phyloP scores from a whole-genome alignment of 164 flowering plant genomes.

The Magnolia sinica region DNA sequence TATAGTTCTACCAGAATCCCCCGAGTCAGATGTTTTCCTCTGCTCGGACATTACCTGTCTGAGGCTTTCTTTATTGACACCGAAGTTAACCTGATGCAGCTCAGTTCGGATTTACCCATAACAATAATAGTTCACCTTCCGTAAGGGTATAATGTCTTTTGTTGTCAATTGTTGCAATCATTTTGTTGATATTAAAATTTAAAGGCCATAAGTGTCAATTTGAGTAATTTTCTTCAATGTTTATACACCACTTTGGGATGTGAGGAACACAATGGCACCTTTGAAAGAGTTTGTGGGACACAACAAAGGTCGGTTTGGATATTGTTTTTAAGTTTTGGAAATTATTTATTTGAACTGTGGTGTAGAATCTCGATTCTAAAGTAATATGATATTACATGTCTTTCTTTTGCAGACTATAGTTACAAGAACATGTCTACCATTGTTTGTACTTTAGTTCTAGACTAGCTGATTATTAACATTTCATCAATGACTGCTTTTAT shows the following conservation, averaged over 20 bases:
- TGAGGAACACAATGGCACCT: conserved; percentile 79
- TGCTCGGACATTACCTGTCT: too few species aligned
- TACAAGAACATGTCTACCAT: neutral
- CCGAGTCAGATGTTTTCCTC: too few species aligned
- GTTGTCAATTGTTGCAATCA: neutral
- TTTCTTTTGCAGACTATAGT: neutral
- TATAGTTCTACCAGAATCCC: too few species aligned
- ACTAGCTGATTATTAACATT: neutral
- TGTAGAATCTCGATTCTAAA: neutral
- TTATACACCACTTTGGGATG: conserved; percentile 84
- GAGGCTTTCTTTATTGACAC: too few species aligned
- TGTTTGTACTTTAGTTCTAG: neutral
- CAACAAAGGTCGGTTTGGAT: conserved; percentile 61
- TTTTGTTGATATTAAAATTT: neutral
- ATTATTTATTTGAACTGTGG: neutral
- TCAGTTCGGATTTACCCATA: too few species aligned
- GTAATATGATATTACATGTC: neutral
- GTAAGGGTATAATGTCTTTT: conserved; percentile 47
- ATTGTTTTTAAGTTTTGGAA: neutral
- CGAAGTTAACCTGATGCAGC: too few species aligned
- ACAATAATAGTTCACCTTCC: conserved; percentile 81
- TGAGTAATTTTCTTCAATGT: neutral
- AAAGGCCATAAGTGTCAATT: neutral
- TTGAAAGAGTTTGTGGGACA: conserved; percentile 88
- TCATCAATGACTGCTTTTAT: neutral